These are phyloP conservation scores for Populus euphratica DNA, from an alignment of 345 rosid species.

Conservation along the genomic window DNA sequence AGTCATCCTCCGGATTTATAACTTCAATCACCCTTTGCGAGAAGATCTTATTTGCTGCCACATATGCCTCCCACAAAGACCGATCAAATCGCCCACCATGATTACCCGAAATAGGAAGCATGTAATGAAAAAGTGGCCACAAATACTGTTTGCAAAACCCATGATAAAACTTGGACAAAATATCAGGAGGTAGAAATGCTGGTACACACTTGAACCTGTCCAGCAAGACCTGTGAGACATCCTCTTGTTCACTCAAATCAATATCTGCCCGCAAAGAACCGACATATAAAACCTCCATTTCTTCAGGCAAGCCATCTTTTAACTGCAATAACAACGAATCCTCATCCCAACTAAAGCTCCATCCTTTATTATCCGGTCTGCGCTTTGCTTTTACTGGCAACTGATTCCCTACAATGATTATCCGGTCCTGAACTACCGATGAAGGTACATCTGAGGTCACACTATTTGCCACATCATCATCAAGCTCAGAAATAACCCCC, in stretches of 20 bases:
- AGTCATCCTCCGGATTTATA: slow-evolving; percentile 75
- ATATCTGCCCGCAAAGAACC: slow-evolving; percentile 60
- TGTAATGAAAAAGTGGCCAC: slow-evolving; percentile 79
- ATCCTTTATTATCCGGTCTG: slow-evolving; percentile 67
- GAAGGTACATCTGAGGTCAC: slow-evolving; percentile 64
- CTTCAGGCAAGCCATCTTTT: slow-evolving; percentile 75
- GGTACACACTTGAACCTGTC: slow-evolving; percentile 75
- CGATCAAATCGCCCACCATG: slow-evolving; percentile 71
- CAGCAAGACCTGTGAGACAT: slow-evolving; percentile 62
- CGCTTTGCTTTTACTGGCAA: slow-evolving; percentile 74
- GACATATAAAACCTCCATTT: slow-evolving; percentile 71
- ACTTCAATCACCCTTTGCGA: slow-evolving; percentile 69
- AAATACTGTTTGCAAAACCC: slow-evolving; percentile 79
- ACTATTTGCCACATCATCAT: slow-evolving; percentile 70
- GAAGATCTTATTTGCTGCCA: slow-evolving; percentile 67
- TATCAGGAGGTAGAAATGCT: slow-evolving; percentile 63
- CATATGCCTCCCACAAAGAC: slow-evolving; percentile 77
- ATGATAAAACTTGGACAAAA: slow-evolving; percentile 60
- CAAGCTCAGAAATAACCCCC: slow-evolving; percentile 72
- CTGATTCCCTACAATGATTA: slow-evolving; percentile 69
- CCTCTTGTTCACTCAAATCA: slow-evolving; percentile 60
- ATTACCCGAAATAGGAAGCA: slow-evolving; percentile 64
- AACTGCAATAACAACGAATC: slow-evolving; percentile 59
- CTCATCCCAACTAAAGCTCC: slow-evolving; percentile 79
- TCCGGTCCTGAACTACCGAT: slow-evolving; percentile 54